A percentile compares a stretch with the other conserved stretches of the same genome.
These are phyloP conservation scores for Pterulicium gracile DNA, from an alignment of 1,284 basidiomycete species.

Conservation along the genomic window DNA sequence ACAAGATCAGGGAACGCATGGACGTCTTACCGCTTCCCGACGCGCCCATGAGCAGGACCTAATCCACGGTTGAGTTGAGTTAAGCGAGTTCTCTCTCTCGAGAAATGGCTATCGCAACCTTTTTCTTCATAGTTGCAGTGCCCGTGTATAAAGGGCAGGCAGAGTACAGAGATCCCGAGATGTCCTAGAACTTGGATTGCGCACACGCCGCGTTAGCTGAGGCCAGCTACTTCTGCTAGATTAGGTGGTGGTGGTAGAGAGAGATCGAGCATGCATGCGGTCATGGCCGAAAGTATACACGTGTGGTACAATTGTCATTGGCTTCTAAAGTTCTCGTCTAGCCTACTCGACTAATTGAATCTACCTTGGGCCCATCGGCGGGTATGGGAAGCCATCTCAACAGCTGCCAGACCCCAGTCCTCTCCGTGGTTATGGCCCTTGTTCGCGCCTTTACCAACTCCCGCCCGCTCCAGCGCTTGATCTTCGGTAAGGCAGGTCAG, in stretches of 20 bases:
- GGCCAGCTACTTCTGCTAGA: too few species aligned
- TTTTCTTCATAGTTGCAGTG: slow-evolving; percentile 29
- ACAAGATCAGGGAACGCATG: slow-evolving; percentile 99
- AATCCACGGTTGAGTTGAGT: too few species aligned
- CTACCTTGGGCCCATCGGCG: slow-evolving; percentile 71
- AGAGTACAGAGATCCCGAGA: background rate
- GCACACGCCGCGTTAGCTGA: too few species aligned
- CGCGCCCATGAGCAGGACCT: slow-evolving; percentile 93
- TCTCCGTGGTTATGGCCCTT: slow-evolving; percentile 91
- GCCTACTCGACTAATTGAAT: slow-evolving; percentile 28
- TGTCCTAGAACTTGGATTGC: too few species aligned
- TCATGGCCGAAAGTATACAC: background rate
- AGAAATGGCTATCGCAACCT: too few species aligned
- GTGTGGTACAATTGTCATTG: background rate
- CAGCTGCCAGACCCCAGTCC: slow-evolving; percentile 93
- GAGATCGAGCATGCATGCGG: background rate
- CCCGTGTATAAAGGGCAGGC: background rate
- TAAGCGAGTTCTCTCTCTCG: too few species aligned
- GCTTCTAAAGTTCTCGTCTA: background rate
- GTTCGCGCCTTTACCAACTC: slow-evolving; percentile 53
- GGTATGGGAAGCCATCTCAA: slow-evolving; percentile 78
- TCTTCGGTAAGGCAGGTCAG: slow-evolving; percentile 90
- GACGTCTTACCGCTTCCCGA: slow-evolving; percentile 89
- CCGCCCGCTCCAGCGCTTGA: slow-evolving; percentile 89
- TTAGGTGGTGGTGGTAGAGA: background rate